phyloP scores from a whole-genome alignment of 768 basidiomycete genomes.

The Glaciozyma martinii region DNA sequence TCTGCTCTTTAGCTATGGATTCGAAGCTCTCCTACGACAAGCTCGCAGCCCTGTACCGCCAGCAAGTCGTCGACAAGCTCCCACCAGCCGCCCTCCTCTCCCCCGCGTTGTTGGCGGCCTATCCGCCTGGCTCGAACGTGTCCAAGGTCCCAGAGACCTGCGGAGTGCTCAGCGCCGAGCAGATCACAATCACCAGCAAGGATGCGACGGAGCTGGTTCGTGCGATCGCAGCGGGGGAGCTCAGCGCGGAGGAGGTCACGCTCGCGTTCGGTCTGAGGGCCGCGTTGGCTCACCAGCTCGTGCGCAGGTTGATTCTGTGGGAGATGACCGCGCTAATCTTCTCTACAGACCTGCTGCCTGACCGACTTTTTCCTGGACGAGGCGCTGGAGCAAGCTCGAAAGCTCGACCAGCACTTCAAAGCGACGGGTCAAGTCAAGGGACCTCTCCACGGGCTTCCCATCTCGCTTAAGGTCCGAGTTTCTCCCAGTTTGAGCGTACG shows the following conservation, averaged over 20 bases:
- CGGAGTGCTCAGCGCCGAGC: background rate
- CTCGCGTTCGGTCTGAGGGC: slow-evolving; percentile 64
- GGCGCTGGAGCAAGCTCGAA: slow-evolving; percentile 55
- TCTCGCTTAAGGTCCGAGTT: slow-evolving; percentile 37
- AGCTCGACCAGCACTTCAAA: slow-evolving; percentile 56
- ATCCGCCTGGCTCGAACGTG: background rate
- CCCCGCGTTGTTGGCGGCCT: background rate
- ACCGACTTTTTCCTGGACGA: slow-evolving; percentile 71
- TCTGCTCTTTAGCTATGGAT: too few relatives aligned
- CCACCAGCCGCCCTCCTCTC: background rate
- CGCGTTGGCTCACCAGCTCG: slow-evolving; percentile 66
- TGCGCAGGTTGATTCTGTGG: slow-evolving; percentile 31
- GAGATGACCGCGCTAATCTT: background rate
- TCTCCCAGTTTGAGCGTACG: background rate
- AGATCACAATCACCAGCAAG: background rate
- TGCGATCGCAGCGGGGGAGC: background rate
- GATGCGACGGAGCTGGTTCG: background rate
- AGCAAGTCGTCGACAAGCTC: background rate
- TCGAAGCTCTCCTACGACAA: background rate
- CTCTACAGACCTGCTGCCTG: slow-evolving; percentile 42
- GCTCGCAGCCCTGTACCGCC: background rate
- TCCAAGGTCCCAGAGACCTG: slow-evolving; percentile 2
- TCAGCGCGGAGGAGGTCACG: slow-evolving; percentile 31
- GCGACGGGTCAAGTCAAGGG: slow-evolving; percentile 53
- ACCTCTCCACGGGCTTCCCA: slow-evolving; percentile 40